Evolutionary conservation across 257 asterid genomes (phyloP), one percentile per base, ranked within the genome.

Genomic region (Thymus quinquecostatus): DNA sequence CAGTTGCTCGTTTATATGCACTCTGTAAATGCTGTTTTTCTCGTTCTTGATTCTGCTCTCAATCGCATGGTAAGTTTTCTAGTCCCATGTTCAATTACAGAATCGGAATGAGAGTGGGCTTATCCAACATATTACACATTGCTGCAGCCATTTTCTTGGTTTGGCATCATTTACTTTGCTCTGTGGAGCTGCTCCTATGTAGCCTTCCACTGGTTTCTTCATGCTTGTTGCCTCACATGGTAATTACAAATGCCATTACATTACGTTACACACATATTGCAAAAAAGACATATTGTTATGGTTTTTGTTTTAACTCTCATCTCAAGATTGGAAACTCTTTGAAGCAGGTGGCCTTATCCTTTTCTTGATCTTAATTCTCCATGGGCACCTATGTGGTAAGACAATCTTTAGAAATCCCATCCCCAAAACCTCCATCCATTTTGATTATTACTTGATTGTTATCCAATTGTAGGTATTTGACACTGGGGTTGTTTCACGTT

Each of bases 341-440:
- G 69, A 50, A 75, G 81, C 87, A 92, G 97, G 98, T 92, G 98
- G 98, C 97, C 98, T 14, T 90, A 93, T 78, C 98, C 98, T 64
- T 93, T 93, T 84, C 90, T 93, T 55, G 96, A 90, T 44, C 98
- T 90, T 64, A 74, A 85, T 45, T 83, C 92, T 72, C 84, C 92
- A 64, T 82, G 76, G 84, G 97, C 98, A 9, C 98, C 98, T 5
- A 60, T 88, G 65, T 92, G 98, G 97, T 90, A 82, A 76, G 44
- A 43, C 8, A 21, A 21, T 21, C 21, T 21, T 21, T 21, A 21
- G 21, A 21, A 21, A 21, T 21, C 21, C 21, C 21, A 21, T 21
- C 21, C 21, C 21, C 21, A 21, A 21, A 21, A 21, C 21, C 21
- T 21, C 21, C 21, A 21, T 21, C 21, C 21, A 21, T 21, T 21